Conservation (phyloP, 2,329 filamentous ascomycete species). For the Nigrospora osmanthi region DNA sequence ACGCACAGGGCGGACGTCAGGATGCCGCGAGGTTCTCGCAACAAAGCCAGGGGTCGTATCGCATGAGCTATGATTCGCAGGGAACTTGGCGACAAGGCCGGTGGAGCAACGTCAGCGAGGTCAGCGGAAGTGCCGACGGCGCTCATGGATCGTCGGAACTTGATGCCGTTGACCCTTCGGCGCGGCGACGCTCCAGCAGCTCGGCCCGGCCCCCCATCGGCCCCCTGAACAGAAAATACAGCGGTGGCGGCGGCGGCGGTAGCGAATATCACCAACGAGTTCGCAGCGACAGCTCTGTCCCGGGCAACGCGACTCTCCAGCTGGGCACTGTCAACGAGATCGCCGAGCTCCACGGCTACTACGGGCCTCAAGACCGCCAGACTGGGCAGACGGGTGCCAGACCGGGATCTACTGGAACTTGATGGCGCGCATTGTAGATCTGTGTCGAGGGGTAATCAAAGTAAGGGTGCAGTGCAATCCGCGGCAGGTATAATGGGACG, state of each 20-base stretch:
- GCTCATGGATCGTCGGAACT: constrained; percentile 29
- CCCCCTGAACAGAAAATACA: constrained; percentile 7
- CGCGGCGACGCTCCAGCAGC: constrained; percentile 25
- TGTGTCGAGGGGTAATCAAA: too few species aligned
- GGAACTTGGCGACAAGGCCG: constrained; percentile 28
- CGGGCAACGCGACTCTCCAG: constrained; percentile 10
- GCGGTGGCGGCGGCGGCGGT: constrained; percentile 12
- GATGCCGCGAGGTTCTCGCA: constrained; percentile 10
- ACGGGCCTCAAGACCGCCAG: constrained; percentile 30
- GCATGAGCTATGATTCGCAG: constrained; percentile 29
- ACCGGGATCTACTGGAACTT: not conserved
- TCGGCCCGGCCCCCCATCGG: constrained; percentile 9
- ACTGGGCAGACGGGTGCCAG: constrained; percentile 33
- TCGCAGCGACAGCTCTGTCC: constrained; percentile 12
- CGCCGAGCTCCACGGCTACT: constrained; percentile 37
- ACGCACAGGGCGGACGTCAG: constrained; percentile 14
- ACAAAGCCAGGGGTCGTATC: constrained; percentile 6
- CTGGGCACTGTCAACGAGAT: constrained; percentile 32
- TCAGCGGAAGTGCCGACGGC: constrained; percentile 23
- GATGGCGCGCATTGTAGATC: too few species aligned
- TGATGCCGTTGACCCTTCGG: constrained; percentile 21
- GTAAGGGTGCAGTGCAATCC: too few species aligned
- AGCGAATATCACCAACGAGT: constrained; percentile 4
- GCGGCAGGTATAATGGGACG: too few species aligned
- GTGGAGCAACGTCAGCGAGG: constrained; percentile 37